Conservation (phyloP, 345 rosid species). For the Atalantia buxifolia region DNA sequence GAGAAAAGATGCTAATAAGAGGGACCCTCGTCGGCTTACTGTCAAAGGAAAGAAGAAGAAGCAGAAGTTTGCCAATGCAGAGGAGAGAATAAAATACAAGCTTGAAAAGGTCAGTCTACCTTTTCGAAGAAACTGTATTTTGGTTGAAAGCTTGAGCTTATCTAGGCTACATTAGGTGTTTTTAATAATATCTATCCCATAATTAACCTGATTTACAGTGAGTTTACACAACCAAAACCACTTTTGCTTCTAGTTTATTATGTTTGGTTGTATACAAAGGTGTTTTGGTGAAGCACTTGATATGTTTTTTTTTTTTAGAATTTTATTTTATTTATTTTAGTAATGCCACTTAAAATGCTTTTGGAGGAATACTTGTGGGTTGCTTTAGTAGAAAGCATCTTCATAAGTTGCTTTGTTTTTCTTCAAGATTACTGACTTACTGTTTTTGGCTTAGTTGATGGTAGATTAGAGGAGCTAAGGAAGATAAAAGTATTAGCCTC, state of each 20-base stretch:
- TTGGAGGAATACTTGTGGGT: not conserved
- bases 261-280: not conserved
- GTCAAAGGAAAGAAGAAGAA: conserved; percentile 59
- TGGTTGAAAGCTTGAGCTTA: not conserved
- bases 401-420: not conserved
- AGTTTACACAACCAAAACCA: not conserved
- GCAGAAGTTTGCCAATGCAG: conserved; percentile 65
- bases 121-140: not conserved
- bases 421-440: not conserved
- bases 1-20: conserved; percentile 80
- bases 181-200: not conserved
- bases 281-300: not conserved
- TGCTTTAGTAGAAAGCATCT: not conserved
- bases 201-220: not conserved
- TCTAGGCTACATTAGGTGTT: not conserved
- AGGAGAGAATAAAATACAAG: conserved; percentile 71
- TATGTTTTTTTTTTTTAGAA: not conserved
- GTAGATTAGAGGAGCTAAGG: not conserved
- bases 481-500: not conserved
- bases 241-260: not conserved
- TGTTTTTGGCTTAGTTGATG: not conserved
- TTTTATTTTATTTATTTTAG: not conserved
- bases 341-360: not conserved
- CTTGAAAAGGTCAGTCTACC: conserved; percentile 63
- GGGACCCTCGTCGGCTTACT: conserved; percentile 70